Conservation (phyloP, 257 asterid genomes). For the Nicotiana knightiana region DNA sequence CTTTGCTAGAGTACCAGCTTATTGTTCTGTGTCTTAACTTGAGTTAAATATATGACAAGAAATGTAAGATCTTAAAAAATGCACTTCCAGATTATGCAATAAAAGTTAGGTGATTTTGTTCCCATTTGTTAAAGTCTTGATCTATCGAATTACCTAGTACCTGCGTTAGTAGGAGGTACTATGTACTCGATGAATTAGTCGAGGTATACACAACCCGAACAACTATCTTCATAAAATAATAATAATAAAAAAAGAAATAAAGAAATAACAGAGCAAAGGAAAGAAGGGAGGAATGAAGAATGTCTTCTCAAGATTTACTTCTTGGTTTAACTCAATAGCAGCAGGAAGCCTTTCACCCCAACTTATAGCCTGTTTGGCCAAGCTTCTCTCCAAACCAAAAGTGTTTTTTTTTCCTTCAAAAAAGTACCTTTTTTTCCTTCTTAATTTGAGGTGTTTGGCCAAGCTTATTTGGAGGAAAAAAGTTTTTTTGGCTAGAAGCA, state of each 20-base stretch:
- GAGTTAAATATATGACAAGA: not conserved
- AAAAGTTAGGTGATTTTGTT: not conserved
- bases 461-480: too few species aligned
- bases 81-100: not conserved
- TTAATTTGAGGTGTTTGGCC: too few species aligned
- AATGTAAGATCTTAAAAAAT: not conserved
- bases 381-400: too few species aligned
- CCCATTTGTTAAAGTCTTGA: not conserved
- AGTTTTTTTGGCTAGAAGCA: too few species aligned
- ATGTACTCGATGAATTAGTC: not conserved
- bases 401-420: too few species aligned
- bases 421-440: too few species aligned
- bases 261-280: too few species aligned
- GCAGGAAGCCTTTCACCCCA: not conserved
- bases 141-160: not conserved
- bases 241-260: not conserved
- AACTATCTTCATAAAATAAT: not conserved
- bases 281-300: not conserved
- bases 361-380: too few species aligned
- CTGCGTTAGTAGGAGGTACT: not conserved
- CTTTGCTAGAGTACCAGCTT: conserved; percentile 13
- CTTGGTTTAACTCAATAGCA: not conserved
- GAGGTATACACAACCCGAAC: not conserved
- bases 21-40: not conserved
- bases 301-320: not conserved